Base-by-base conservation (phyloP, 2,329 filamentous ascomycete species). In the Fusarium neocosmosporiellum region DNA sequence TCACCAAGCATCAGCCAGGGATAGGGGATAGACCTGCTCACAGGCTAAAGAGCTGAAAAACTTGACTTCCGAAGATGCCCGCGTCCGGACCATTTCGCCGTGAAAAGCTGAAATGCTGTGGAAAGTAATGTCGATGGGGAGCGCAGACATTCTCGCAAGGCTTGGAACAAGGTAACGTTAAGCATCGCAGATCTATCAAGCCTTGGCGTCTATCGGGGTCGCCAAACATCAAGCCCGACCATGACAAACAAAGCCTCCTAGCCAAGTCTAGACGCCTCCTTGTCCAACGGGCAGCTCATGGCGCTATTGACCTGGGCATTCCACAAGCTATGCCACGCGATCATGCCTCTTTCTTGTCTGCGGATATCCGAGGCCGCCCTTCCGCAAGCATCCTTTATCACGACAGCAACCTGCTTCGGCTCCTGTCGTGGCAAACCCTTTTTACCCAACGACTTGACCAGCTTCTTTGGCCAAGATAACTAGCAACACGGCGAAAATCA, bases 381-480 rank as follows among this genome's bases (percentile, higher is more conserved):
- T 70, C 68, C 46, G 70, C 62, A 72, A 67, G 22, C 70, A 73
- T 48, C 48, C 48, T n/a, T 48, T 16, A 14, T 67, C 36, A 24
- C 68, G 31, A 37, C 37, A 27, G 31, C 29, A 34, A 37, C 29
- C 22, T 60, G n/a, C 11, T 33, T 62, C 18, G 54, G n/a, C 39
- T 64, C 37, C 16, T 3, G 10, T 20, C 5, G 33, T 50, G 20
- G 18, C 18, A 13, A n/a, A 13, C 22, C 22, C 20, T 31, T 39
- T 31, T 50, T 29, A 24, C 2, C 13, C 46, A n/a, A 50, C 33
- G n/a, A 20, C 29, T 22, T 50, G 29, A 20, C 13, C 18, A 53
- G 13, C n/a, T 34, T 9, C 29, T 34, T 55, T 18, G 20, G 18
- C 29, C 31, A 33, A 55, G n/a, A n/a, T 20, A 53, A 20, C 50